Percentiles rank a stretch among this genome's conserved stretches.
phyloP scores from a whole-genome alignment of 495 filamentous ascomycete species.

The Penicillium steckii region DNA sequence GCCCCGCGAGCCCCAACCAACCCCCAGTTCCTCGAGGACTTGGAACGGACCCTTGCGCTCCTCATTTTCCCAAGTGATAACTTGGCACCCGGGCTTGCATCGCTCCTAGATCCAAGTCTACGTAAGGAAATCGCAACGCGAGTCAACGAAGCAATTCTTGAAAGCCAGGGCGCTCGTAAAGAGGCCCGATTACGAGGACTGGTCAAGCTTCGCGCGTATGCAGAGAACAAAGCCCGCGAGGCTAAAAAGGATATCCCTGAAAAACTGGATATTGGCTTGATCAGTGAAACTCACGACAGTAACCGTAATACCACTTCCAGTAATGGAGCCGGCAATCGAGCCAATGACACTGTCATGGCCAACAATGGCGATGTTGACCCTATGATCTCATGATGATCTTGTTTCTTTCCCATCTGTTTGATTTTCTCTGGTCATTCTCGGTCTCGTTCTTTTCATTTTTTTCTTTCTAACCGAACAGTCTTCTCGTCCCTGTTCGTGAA shows the following conservation, averaged over 20 bases:
- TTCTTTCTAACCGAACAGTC: not conserved
- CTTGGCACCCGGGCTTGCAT: constrained; percentile 70
- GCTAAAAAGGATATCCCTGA: constrained; percentile 74
- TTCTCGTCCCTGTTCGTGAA: not conserved
- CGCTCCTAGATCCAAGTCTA: constrained; percentile 76
- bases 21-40: constrained; percentile 75
- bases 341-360: constrained; percentile 43
- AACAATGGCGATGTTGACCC: constrained; percentile 53
- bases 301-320: constrained; percentile 30
- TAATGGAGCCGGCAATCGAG: constrained; percentile 23
- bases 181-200: constrained; percentile 80
- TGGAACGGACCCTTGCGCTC: constrained; percentile 91
- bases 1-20: constrained; percentile 84
- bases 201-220: constrained; percentile 79
- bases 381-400: constrained; percentile 52
- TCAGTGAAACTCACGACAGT: constrained; percentile 34
- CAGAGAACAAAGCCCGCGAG: constrained; percentile 73
- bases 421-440: not conserved
- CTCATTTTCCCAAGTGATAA: constrained; percentile 80
- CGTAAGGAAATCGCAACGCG: constrained; percentile 73
- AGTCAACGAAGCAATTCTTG: constrained; percentile 86
- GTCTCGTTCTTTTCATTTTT: not conserved
- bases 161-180: constrained; percentile 64
- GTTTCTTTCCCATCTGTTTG: not conserved
- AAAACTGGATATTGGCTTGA: constrained; percentile 69